Evolutionary conservation across 805 yeast genomes (phyloP).

Genomic region (Ogataea wickerhamii): DNA sequence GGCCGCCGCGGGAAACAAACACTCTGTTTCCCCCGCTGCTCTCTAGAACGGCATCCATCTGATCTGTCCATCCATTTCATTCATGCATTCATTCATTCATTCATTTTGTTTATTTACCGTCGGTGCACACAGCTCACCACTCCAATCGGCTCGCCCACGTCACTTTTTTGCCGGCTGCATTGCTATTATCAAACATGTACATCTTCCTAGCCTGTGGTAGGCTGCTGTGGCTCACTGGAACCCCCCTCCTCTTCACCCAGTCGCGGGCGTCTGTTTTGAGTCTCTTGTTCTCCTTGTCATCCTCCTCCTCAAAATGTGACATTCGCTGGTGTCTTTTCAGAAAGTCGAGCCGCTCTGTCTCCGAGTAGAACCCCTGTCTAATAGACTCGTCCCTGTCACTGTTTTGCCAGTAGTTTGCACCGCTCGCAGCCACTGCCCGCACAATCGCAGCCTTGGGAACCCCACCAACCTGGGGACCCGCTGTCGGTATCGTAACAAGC

Average conservation of each 20-base stretch:
- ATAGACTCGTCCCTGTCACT: constrained; percentile 4
- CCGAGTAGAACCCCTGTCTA: constrained; percentile 30
- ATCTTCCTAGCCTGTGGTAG: too few relatives aligned
- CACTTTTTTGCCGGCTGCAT: constrained; percentile 18
- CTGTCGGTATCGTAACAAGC: constrained; percentile 54
- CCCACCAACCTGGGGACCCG: constrained; percentile 31
- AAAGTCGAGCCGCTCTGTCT: constrained; percentile 24
- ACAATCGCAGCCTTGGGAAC: constrained; percentile 35
- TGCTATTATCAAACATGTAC: too few relatives aligned
- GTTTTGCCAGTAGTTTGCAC: constrained; percentile 1
- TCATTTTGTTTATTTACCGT: too few relatives aligned
- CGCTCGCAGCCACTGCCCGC: constrained; percentile 24
- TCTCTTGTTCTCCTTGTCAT: constrained; percentile 26
- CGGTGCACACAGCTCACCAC: too few relatives aligned
- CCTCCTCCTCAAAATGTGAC: constrained; percentile 11
- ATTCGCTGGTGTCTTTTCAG: constrained; percentile 12
- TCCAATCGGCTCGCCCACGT: constrained; percentile 31
- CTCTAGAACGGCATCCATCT: too few relatives aligned
- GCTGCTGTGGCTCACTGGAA: too few relatives aligned
- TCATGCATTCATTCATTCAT: too few relatives aligned
- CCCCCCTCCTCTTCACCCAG: constrained; percentile 6
- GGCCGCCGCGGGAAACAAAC: too few relatives aligned
- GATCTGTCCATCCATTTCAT: too few relatives aligned
- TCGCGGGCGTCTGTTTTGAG: constrained; percentile 9
- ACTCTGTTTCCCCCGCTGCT: too few relatives aligned